Evolutionary conservation across 2,329 filamentous ascomycete genomes (phyloP).

Genomic region (Nothopassalora personata): DNA sequence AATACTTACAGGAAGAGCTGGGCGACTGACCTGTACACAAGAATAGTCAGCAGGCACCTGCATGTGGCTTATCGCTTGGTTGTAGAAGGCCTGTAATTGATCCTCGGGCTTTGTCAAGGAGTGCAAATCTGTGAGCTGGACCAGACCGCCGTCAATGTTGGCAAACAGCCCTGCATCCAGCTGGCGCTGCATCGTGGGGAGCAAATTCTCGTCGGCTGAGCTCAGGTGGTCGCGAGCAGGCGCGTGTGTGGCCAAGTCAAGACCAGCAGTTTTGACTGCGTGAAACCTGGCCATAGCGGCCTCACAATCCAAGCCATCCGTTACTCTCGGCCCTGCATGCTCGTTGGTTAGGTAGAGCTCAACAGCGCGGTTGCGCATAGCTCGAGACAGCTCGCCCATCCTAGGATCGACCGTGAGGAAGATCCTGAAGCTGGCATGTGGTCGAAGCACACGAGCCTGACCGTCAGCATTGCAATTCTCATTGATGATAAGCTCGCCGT

Average conservation of each 20-base stretch:
- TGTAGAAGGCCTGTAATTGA: constrained; percentile 29
- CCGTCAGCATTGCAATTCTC: constrained; percentile 83
- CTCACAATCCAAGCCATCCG: constrained; percentile 22
- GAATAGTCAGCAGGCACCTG: constrained; percentile 35
- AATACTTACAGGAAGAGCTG: constrained; percentile 26
- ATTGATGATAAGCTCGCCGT: constrained; percentile 83
- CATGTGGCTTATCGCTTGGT: constrained; percentile 30
- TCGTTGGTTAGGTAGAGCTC: constrained; percentile 65
- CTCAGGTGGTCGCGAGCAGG: constrained; percentile 22
- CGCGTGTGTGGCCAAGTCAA: neutral
- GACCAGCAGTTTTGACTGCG: constrained; percentile 4
- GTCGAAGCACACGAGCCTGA: constrained; percentile 69
- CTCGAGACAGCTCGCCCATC: constrained; percentile 87
- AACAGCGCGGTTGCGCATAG: constrained; percentile 91
- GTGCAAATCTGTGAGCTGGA: neutral
- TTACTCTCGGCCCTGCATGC: constrained; percentile 2
- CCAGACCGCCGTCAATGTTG: neutral
- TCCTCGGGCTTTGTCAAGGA: neutral
- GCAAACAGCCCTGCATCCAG: constrained; percentile 15
- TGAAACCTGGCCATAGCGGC: constrained; percentile 28
- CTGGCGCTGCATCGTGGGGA: constrained; percentile 16
- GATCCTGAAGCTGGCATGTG: constrained; percentile 82
- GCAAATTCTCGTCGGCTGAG: constrained; percentile 17
- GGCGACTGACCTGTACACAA: constrained; percentile 36
- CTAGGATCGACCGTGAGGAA: constrained; percentile 91